Percentiles rank a stretch among this genome's conserved stretches.
phyloP scores from a whole-genome alignment of 176 grass and related monocot species.

The Carex kokanica region DNA sequence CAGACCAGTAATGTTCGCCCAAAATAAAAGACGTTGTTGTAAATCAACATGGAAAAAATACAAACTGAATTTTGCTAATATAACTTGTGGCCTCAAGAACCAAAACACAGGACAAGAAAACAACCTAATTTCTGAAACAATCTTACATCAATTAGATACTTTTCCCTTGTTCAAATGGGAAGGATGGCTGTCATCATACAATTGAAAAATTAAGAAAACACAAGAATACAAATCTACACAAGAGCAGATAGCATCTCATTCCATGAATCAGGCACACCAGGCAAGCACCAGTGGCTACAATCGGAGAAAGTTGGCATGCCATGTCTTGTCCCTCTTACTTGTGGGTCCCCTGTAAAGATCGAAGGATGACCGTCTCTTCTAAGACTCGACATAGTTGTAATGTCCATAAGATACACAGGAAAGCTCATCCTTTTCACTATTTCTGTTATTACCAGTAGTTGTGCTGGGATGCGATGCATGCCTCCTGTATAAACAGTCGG shows the following conservation, averaged over 20 bases:
- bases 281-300: slow-evolving; percentile 48
- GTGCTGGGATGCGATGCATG: slow-evolving; percentile 9
- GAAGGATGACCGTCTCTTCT: slow-evolving; percentile 46
- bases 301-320: slow-evolving; percentile 2
- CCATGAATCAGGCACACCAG: slow-evolving; percentile 46
- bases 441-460: slow-evolving; percentile 33
- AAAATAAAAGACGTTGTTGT: not conserved
- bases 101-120: not conserved
- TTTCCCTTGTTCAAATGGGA: not conserved
- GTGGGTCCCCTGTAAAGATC: slow-evolving; percentile 18
- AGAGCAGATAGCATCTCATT: slow-evolving; percentile 45
- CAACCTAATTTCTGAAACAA: not conserved
- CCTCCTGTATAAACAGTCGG: slow-evolving; percentile 10
- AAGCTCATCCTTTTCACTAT: slow-evolving; percentile 46
- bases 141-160: not conserved
- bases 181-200: not conserved
- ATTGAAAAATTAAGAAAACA: not conserved
- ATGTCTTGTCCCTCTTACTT: not conserved
- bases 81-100: not conserved
- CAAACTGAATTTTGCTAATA: not conserved
- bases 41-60: not conserved
- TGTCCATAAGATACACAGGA: slow-evolving; percentile 40
- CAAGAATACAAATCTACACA: not conserved
- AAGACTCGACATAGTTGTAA: slow-evolving; percentile 40
- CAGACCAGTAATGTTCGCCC: not conserved